Evolutionary conservation across 345 rosid genomes (phyloP).

Genomic region (Linum trigynum): DNA sequence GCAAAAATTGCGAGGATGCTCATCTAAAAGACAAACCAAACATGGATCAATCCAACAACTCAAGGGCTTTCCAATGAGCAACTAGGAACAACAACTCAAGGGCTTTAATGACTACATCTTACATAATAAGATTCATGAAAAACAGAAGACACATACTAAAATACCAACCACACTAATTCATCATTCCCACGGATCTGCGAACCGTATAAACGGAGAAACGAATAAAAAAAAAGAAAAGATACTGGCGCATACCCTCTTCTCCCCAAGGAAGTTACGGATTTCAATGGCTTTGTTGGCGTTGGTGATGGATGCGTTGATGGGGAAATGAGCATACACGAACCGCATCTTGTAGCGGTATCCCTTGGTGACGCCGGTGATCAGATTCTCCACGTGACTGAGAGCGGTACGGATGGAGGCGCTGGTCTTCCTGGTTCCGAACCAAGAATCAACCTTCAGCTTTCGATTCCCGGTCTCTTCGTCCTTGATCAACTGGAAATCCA

Average conservation of each 20-base stretch:
- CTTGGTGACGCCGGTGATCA: slow-evolving; percentile 41
- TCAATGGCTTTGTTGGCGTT: slow-evolving; percentile 24
- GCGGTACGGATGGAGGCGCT: slow-evolving; percentile 35
- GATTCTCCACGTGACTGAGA: slow-evolving; percentile 37
- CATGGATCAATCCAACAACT: not conserved
- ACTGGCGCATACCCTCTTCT: slow-evolving; percentile 27
- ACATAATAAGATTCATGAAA: not conserved
- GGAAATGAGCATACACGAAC: slow-evolving; percentile 44
- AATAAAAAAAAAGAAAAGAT: not conserved
- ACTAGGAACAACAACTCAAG: no score
- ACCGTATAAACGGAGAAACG: not conserved
- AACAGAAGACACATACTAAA: not conserved
- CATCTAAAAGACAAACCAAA: not conserved
- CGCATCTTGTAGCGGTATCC: slow-evolving; percentile 55
- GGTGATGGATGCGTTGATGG: slow-evolving; percentile 44
- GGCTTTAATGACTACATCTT: no score
- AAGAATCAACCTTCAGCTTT: slow-evolving; percentile 28
- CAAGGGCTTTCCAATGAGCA: no score
- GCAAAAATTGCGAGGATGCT: no score
- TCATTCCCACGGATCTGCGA: no score
- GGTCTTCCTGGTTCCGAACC: slow-evolving; percentile 25
- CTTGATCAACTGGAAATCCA: slow-evolving; percentile 39
- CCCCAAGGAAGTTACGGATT: slow-evolving; percentile 47
- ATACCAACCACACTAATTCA: not conserved
- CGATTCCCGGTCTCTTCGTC: slow-evolving; percentile 17